Evolutionary conservation across 2,329 filamentous ascomycete genomes (phyloP).

Genomic region (Hypoxylon sp.): DNA sequence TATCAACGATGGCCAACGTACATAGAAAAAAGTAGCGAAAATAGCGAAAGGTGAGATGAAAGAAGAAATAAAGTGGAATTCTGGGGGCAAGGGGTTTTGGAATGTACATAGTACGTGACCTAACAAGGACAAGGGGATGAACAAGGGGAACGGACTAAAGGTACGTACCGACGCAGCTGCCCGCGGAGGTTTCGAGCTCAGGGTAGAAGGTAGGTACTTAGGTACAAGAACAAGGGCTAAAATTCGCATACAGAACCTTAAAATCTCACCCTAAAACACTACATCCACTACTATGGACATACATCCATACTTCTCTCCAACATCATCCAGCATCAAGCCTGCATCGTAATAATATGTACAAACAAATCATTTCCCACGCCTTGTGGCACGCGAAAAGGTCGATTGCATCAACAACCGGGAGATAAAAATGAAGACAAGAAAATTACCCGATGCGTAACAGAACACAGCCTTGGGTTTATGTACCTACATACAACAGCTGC

Average conservation of each 20-base stretch:
- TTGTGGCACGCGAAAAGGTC: constrained; percentile 38
- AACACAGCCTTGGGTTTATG: constrained; percentile 1
- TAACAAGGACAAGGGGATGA: constrained; percentile 2
- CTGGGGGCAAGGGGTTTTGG: constrained; percentile 31
- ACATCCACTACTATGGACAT: neutral
- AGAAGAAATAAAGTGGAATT: constrained; percentile 18
- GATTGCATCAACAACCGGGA: constrained; percentile 35
- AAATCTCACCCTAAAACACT: constrained; percentile 24
- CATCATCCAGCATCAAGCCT: constrained; percentile 15
- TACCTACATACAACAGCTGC: constrained; percentile 8
- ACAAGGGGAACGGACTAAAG: neutral
- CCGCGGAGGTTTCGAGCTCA: neutral
- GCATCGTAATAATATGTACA: constrained; percentile 31
- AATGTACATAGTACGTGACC: constrained; percentile 6
- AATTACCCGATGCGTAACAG: constrained; percentile 35
- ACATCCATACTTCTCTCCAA: constrained; percentile 9
- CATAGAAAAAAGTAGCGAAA: constrained; percentile 7
- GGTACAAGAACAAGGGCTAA: constrained; percentile 1
- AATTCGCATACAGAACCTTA: constrained; percentile 31
- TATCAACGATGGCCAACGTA: constrained; percentile 22
- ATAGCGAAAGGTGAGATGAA: constrained; percentile 19
- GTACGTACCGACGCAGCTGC: constrained; percentile 3
- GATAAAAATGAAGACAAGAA: constrained; percentile 33
- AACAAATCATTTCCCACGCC: constrained; percentile 38
- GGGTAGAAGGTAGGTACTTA: constrained; percentile 11